phyloP scores from a whole-genome alignment of 441 rosid genomes.

The Mallotus japonicus region DNA sequence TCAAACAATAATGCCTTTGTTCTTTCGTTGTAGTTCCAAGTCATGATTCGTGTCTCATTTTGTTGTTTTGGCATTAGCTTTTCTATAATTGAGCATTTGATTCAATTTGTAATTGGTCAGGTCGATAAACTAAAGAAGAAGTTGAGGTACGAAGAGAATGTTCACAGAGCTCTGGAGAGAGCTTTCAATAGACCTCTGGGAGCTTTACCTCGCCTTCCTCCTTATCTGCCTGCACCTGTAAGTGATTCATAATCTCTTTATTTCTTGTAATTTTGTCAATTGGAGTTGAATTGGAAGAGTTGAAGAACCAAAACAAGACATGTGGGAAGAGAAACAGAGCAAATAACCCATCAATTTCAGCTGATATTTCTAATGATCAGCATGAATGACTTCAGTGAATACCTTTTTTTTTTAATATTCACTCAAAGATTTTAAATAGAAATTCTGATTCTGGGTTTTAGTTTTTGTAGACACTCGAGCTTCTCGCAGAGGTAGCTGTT shows the following conservation, averaged over 20 bases:
- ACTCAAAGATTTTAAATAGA: background rate
- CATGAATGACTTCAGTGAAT: background rate
- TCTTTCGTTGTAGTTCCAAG: too few species aligned
- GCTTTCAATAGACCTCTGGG: constrained; percentile 85
- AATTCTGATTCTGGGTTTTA: constrained; percentile 26
- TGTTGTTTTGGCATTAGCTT: background rate
- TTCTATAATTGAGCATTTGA: background rate
- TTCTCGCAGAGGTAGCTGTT: constrained; percentile 93
- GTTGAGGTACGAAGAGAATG: constrained; percentile 77
- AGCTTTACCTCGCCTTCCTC: constrained; percentile 91
- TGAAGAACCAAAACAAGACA: background rate
- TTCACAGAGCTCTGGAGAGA: constrained; percentile 83
- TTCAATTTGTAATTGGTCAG: constrained; percentile 32
- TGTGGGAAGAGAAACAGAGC: background rate
- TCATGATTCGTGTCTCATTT: background rate
- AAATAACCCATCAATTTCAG: background rate
- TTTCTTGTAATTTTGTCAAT: background rate
- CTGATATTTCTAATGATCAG: constrained; percentile 1
- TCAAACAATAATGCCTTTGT: too few species aligned
- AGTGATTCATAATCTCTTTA: constrained; percentile 29
- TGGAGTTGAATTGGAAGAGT: background rate
- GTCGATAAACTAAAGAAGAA: constrained; percentile 82
- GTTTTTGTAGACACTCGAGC: constrained; percentile 64
- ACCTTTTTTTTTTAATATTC: background rate
- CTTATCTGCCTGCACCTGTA: constrained; percentile 76